Conservation (phyloP, 176 grass and related monocot species). For the Rhynchospora breviuscula region DNA sequence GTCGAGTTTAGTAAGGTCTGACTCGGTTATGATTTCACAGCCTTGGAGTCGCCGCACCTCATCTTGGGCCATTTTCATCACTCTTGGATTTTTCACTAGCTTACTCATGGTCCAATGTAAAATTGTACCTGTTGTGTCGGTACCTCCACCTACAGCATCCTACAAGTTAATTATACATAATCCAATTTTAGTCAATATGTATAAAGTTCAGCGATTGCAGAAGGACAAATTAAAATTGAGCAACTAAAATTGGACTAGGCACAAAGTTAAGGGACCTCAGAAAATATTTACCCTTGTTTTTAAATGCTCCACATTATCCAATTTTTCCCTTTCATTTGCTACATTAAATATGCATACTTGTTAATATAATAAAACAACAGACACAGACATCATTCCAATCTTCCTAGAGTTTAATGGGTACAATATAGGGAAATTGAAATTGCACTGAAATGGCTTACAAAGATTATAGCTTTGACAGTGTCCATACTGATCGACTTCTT, state of each 20-base stretch:
- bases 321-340: no score
- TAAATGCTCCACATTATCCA: no score
- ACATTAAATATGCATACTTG: neutral
- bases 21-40: neutral
- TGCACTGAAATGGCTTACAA: neutral
- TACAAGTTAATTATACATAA: no score
- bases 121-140: neutral
- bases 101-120: constrained; percentile 26
- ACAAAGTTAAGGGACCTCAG: no score
- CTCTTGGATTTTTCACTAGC: constrained; percentile 5
- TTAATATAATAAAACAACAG: no score
- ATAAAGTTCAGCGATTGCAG: no score
- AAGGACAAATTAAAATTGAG: no score
- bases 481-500: neutral
- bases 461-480: neutral
- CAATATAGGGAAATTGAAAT: neutral
- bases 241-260: no score
- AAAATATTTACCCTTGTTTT: no score
- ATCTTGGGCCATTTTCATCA: neutral
- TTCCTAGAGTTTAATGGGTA: no score
- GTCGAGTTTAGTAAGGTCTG: neutral
- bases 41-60: constrained; percentile 7
- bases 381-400: no score
- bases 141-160: neutral
- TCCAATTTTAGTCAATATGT: no score